These are phyloP conservation scores for Clavispora fructus DNA, from an alignment of 805 yeast genomes.

Conservation along the genomic window DNA sequence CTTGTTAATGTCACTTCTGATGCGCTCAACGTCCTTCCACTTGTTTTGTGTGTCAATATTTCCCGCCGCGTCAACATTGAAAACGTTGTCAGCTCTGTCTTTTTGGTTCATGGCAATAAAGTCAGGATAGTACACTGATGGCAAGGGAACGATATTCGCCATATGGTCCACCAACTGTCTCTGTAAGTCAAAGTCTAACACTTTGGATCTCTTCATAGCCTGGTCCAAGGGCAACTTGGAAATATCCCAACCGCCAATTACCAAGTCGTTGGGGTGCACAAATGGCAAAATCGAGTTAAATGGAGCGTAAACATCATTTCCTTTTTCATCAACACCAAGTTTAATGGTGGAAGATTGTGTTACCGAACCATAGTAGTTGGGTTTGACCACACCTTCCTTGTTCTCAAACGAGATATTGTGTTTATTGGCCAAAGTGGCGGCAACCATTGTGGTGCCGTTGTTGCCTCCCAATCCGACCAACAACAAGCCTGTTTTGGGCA, in stretches of 20 bases:
- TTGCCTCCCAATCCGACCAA: constrained; percentile 96
- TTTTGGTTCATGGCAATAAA: constrained; percentile 93
- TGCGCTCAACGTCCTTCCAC: constrained; percentile 85
- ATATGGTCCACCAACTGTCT: constrained; percentile 63
- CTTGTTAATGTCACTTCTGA: constrained; percentile 75
- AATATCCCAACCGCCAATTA: constrained; percentile 95
- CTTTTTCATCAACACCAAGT: constrained; percentile 75
- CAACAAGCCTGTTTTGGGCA: constrained; percentile 84
- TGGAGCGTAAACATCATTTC: constrained; percentile 87
- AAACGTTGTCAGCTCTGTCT: constrained; percentile 84
- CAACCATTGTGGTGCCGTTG: constrained; percentile 88
- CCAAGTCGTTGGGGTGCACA: constrained; percentile 84
- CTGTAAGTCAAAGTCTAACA: constrained; percentile 81
- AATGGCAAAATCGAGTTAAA: constrained; percentile 86
- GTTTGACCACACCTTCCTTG: constrained; percentile 67
- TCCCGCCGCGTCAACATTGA: constrained; percentile 51
- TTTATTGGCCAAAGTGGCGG: constrained; percentile 81
- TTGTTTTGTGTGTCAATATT: constrained; percentile 53
- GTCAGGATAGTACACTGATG: constrained; percentile 91
- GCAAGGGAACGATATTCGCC: constrained; percentile 61
- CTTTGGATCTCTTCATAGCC: constrained; percentile 82
- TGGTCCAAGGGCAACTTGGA: constrained; percentile 61
- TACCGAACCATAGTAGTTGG: constrained; percentile 90
- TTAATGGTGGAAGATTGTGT: constrained; percentile 89
- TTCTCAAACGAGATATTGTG: constrained; percentile 72